Base-by-base conservation (phyloP, 768 basidiomycete species). In the Lenzites betulinus region DNA sequence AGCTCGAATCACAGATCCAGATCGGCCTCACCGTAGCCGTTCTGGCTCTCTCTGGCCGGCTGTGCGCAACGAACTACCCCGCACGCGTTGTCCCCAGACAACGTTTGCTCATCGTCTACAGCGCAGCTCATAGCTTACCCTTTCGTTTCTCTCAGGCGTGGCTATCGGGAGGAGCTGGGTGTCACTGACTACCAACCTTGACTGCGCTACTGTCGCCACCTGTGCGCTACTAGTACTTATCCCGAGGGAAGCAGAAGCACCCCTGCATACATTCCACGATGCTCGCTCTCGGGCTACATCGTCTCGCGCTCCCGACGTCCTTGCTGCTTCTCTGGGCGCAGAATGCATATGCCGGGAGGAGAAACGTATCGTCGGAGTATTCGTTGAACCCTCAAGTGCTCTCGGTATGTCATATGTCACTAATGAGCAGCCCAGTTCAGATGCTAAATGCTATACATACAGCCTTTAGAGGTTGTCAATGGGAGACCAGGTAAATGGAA, bases 401-500 rank as follows among this genome's bases (percentile, higher is more conserved):
- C 22, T 63, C 57, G 39, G 61, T 63, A 56, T 46, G 61, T 54
- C 22, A 22, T 36, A 16, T 48, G 22, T 16, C 41, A 30, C 38
- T 11, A 3, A 47, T 58, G 22, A 39, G 15, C 30, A 20, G 7
- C 25, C 26, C 5, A 2, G 28, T 18, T 4, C 22, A n/a, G 26
- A 3, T 33, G 2, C 25, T 59, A 13, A 63, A 41, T 9, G 30
- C 22, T 25, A 20, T 9, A 28, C 23, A 20, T 9, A 28, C 23
- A 66, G 66, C 58, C 66, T 25, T 26, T 62, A 11, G 60, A 54
- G 22, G 63, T 64, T 1, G 54, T 60, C 5, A 56, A 51, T 16
- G 36, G 47, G 15, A 59, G 66, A 35, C 66, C 63, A 47, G 65
- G 63, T 64, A 54, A 7, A 48, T 8, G 42, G 13, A 15, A 35